Percentiles rank a stretch among this genome's conserved stretches.
Evolutionary conservation across 192 early-diverging fungal genomes (phyloP).

Genomic region (Linnemannia schmuckeri): DNA sequence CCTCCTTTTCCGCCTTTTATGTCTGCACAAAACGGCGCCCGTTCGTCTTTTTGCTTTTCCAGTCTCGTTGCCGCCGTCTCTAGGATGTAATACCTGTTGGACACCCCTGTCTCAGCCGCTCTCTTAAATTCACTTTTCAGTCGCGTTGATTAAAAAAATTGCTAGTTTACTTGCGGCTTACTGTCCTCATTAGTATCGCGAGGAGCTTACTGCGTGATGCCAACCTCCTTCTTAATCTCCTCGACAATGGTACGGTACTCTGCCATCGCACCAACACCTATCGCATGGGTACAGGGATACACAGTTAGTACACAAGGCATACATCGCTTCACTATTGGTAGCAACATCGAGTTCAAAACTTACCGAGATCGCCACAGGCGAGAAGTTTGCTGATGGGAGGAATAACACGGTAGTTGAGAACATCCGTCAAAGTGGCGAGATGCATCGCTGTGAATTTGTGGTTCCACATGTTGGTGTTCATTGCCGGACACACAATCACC

Average conservation of each 20-base stretch:
- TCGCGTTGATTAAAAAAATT: not conserved
- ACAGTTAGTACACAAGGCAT: not conserved
- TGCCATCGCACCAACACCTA: conserved; percentile 91
- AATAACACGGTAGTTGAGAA: conserved; percentile 76
- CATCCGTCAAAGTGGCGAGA: conserved; percentile 63
- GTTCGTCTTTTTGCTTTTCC: not conserved
- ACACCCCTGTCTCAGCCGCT: not conserved
- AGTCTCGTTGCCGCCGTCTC: not conserved
- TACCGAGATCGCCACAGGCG: conserved; percentile 93
- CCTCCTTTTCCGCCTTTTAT: not conserved
- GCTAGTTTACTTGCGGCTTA: not conserved
- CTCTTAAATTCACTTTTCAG: not conserved
- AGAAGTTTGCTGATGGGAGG: conserved; percentile 86
- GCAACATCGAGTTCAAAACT: conserved; percentile 7
- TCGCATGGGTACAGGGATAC: not conserved
- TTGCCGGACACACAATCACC: conserved; percentile 90
- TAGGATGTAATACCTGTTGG: not conserved
- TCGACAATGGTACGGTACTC: conserved; percentile 77
- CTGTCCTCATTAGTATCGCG: not conserved
- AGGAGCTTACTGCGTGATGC: not conserved
- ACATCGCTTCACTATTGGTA: not conserved
- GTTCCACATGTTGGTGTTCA: conserved; percentile 98
- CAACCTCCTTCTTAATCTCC: conserved; percentile 42
- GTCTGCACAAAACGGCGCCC: not conserved
- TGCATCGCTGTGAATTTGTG: conserved; percentile 90